phyloP scores from a whole-genome alignment of 352 stramenopile species.

The Pythium insidiosum region DNA sequence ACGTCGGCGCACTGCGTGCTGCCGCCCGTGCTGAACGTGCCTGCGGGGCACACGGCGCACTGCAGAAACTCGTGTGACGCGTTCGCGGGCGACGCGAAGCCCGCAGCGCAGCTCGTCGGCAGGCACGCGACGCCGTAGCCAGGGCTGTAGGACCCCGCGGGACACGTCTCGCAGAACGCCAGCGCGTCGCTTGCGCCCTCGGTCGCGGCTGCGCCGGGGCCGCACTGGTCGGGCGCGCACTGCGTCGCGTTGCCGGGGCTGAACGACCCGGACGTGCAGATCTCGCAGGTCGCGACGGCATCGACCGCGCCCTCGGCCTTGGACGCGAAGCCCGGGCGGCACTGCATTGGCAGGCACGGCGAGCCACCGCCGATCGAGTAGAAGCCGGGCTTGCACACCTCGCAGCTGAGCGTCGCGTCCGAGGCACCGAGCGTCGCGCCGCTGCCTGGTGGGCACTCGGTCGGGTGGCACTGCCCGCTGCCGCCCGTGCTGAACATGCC shows the following conservation, averaged over 20 bases:
- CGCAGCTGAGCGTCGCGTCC: conserved; percentile 14
- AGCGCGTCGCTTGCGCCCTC: conserved; percentile 19
- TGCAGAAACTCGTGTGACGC: conserved; percentile 19
- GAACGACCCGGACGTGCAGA: conserved; percentile 23
- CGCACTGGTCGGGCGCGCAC: conserved; percentile 20
- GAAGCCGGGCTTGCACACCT: conserved; percentile 20
- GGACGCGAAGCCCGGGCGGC: conserved; percentile 19
- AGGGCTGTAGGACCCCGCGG: conserved; percentile 22
- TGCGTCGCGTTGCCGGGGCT: conserved; percentile 24
- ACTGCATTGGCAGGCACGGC: conserved; percentile 23
- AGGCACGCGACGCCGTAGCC: conserved; percentile 20
- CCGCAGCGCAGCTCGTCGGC: conserved; percentile 16
- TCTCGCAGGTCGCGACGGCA: conserved; percentile 14
- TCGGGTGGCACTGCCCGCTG: conserved; percentile 23
- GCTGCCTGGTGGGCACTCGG: conserved; percentile 23
- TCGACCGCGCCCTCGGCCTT: conserved; percentile 9
- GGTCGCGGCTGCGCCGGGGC: conserved; percentile 17
- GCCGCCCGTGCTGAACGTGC: conserved; percentile 24
- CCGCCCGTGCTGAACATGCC: conserved; percentile 29
- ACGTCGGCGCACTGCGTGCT: conserved; percentile 19
- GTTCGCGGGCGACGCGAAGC: conserved; percentile 16
- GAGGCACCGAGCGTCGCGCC: conserved; percentile 20
- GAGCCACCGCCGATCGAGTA: conserved; percentile 26
- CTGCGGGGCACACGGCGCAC: conserved; percentile 20
- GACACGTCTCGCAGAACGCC: conserved; percentile 24